Evolutionary conservation across 2,329 filamentous ascomycete species (phyloP), one percentile per base, ranked within the genome.

Genomic region (Albophoma yamanashiensis): DNA sequence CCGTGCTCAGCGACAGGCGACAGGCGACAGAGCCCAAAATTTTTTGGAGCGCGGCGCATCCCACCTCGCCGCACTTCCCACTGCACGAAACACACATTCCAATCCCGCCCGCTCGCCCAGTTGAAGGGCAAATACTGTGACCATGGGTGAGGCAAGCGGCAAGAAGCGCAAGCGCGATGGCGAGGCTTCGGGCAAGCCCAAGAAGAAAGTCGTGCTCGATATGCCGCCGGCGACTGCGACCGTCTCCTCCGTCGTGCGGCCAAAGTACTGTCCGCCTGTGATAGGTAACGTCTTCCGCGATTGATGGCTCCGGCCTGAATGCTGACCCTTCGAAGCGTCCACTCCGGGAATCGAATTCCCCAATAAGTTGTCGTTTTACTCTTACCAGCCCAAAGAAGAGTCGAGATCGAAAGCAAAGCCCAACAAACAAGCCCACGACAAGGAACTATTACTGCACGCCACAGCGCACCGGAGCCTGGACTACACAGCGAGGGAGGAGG

Each of bases 381-480:
- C 77, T 52, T 85, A 82, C 67, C 72, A 75, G 40, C 78, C 75
- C 59, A 71, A 70, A 64, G 73, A 69, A 64, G 70, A 65, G 36
- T 61, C 68, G 40, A 69, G 65, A 62, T 66, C 68, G 56, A 75
- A 70, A 64, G 58, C 66, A 56, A 77, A 76, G 63, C 73, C 73
- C 63, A 71, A 71, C 62, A 76, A 76, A 66, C 73, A 75, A 60
- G 69, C 74, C n/a, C 65, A 67, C 67, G 62, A 73, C 66, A 64
- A 76, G 59, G 81, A 83, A 66, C 73, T 87, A 15, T 68, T 86
- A 0, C 73, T 88, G 52, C 82, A 86, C 68, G 85, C 84, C 11
- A 77, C 77, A 4, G 75, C 75, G 55, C 82, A 88, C 69, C 77
- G 73, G 38, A 83, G 77, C 47, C 69, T 88, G 45, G 81, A 87